Evolutionary conservation across 1,284 basidiomycete species (phyloP).

Genomic region (Marasmius oreades): DNA sequence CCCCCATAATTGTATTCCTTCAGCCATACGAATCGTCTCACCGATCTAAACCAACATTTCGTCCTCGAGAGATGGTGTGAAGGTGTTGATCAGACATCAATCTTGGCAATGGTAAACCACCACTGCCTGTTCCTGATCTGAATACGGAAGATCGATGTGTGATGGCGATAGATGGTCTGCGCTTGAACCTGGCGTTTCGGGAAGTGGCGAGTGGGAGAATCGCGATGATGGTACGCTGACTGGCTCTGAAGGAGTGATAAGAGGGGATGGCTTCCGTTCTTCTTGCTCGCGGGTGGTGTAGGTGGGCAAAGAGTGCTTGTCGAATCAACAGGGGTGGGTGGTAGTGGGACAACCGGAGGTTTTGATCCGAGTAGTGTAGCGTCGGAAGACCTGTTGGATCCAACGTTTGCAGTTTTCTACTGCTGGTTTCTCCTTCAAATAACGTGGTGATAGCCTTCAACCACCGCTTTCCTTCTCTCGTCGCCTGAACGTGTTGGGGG

Average conservation of each 20-base stretch:
- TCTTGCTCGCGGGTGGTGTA: conserved; percentile 22
- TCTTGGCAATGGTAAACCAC: conserved; percentile 37
- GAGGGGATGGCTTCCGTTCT: conserved; percentile 16
- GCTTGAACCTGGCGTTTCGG: background rate
- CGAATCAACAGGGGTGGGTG: conserved; percentile 18
- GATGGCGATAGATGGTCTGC: conserved; percentile 11
- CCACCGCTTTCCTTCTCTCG: conserved; percentile 10
- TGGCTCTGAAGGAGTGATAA: background rate
- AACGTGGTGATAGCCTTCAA: background rate
- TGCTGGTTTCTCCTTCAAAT: conserved; percentile 6
- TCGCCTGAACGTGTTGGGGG: conserved; percentile 11
- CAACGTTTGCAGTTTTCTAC: conserved; percentile 12
- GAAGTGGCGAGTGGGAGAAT: conserved; percentile 8
- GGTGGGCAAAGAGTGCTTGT: conserved; percentile 22
- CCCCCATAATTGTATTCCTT: conserved; percentile 61
- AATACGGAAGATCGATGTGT: background rate
- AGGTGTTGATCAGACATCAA: conserved; percentile 48
- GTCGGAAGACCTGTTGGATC: conserved; percentile 10
- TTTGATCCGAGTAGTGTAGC: background rate
- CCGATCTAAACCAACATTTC: conserved; percentile 52
- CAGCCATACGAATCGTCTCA: conserved; percentile 52
- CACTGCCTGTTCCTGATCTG: conserved; percentile 4
- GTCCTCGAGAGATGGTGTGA: conserved; percentile 49
- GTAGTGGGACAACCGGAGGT: conserved; percentile 21
- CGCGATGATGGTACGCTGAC: background rate